Evolutionary conservation across 202 grass and related monocot genomes (phyloP), one percentile per base, ranked within the genome.

Genomic region (Carex arenaria): DNA sequence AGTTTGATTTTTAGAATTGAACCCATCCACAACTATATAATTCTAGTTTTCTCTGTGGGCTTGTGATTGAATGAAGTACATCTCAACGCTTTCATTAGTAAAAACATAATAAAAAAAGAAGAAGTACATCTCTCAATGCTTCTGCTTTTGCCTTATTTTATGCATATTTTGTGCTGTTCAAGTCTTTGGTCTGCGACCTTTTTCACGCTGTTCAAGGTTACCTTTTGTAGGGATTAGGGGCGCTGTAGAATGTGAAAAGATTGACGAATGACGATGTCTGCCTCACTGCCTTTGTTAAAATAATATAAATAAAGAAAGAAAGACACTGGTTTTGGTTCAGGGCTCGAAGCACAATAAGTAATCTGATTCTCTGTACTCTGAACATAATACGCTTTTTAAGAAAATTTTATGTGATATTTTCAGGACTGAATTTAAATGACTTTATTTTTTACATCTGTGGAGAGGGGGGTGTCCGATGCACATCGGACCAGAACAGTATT

Each of bases 161-260:
- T 63, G 26, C n/a, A 62, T 61, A 38, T 19, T 52, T 80, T 6
- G 19, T 81, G 31, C 19, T 61, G 61, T 66, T 18, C 60, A 66
- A 81, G 78, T 81, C 78, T 65, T 65, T 26, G 60, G 78, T 65
- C 36, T 40, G 42, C 66, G 12, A 65, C 10, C 60, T 66, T 81
- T 76, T 81, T 81, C 79, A 66, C 79, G 3, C 62, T 49, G 19
- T 47, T 31, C 61, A 45, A 81, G 38, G 59, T 56, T 10, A 28
- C 0, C 18, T 22, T 64, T 63, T 66, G 19, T 53, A 30, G 61
- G 61, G 79, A 81, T 81, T 64, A 52, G 79, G 19, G 51, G 40
- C 11, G 13, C 3, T 40, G 32, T 47, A 3, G 13, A 81, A 81
- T 66, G 79, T 81, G 40, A 30, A 81, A 81, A 81, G 61, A 51